Evolutionary conservation across 1,284 basidiomycete genomes (phyloP), one percentile per base, ranked within the genome.

Genomic region (Schizophyllum amplum): DNA sequence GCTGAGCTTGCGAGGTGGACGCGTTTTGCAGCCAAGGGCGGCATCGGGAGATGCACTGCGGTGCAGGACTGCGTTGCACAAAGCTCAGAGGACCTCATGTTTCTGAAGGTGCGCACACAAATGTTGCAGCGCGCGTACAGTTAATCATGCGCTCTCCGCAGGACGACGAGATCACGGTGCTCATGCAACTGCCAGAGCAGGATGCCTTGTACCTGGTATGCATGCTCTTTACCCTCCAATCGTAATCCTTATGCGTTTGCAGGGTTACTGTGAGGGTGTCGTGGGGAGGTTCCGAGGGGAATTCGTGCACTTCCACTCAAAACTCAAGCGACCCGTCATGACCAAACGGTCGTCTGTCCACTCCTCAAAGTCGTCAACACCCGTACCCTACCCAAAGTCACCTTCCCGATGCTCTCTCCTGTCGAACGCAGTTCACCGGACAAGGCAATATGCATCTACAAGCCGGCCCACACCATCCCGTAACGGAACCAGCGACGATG

Each of bases 211-310:
- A 77, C 68, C 72, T 91, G 20, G 88, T 90, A 59, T 60, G 42
- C 11, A 22, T 54, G 24, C n/a, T 21, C 20, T 53, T 47, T 24
- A 21, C 7, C 51, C 24, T 24, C 33, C 15, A 58, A 4, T n/a
- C 48, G 50, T 53, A 23, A 48, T 33, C 17, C 48, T 55, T 47
- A 57, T 27, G 47, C 56, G 33, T 26, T 49, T 53, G 47, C 57
- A 90, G 79, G 90, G 90, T 0, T 88, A 87, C 64, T 97, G 94
- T 68, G 94, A 97, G 72, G 93, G 90, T 54, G 91, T 96, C 51
- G 87, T 96, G 1, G 94, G 94, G 15, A 81, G 85, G 48, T 94
- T 96, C 68, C 75, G 79, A 27, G 83, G 80, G 2, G 66, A 72
- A 13, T 75, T 87, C 61, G 91, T 96, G 11, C 77, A 74, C 20